phyloP scores from a whole-genome alignment of 805 yeast species.

The Candida maesae region DNA sequence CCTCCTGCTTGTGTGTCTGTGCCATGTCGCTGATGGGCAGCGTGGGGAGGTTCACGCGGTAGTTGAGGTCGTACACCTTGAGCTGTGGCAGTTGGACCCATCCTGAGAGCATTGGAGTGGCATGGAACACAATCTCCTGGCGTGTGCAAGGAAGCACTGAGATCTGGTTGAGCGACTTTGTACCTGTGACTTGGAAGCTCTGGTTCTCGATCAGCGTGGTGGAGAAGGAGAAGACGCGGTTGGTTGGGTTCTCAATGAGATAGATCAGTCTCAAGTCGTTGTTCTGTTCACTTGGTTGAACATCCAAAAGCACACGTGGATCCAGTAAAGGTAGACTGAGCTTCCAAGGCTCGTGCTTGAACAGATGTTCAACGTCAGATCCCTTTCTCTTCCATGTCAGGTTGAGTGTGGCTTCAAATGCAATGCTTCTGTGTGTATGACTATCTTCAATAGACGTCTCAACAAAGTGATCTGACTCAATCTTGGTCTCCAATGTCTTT shows the following conservation, averaged over 20 bases:
- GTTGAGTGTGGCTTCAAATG: constrained; percentile 25
- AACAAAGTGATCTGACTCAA: constrained; percentile 18
- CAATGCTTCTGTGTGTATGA: constrained; percentile 37
- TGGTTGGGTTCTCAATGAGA: constrained; percentile 71
- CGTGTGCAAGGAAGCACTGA: constrained; percentile 58
- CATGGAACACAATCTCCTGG: constrained; percentile 37
- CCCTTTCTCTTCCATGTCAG: constrained; percentile 35
- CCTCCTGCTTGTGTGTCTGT: constrained; percentile 28
- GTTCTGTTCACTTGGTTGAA: constrained; percentile 22
- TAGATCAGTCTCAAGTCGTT: constrained; percentile 37
- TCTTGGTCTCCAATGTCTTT: constrained; percentile 4
- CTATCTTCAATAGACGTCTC: constrained; percentile 36
- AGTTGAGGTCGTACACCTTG: constrained; percentile 64
- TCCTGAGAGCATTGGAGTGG: constrained; percentile 18
- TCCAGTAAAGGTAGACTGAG: constrained; percentile 60
- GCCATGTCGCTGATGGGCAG: constrained; percentile 36
- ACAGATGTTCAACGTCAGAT: constrained; percentile 27
- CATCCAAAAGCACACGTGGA: constrained; percentile 58
- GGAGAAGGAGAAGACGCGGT: constrained; percentile 61
- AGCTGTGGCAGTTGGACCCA: constrained; percentile 52
- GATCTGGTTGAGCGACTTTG: constrained; percentile 23
- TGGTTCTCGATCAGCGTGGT: constrained; percentile 39
- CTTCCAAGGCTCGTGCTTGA: constrained; percentile 41
- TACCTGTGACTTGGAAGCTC: constrained; percentile 35
- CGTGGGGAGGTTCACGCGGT: constrained; percentile 57